Conservation (phyloP, 805 yeast species). For the Lipomyces spencermartinsiae region DNA sequence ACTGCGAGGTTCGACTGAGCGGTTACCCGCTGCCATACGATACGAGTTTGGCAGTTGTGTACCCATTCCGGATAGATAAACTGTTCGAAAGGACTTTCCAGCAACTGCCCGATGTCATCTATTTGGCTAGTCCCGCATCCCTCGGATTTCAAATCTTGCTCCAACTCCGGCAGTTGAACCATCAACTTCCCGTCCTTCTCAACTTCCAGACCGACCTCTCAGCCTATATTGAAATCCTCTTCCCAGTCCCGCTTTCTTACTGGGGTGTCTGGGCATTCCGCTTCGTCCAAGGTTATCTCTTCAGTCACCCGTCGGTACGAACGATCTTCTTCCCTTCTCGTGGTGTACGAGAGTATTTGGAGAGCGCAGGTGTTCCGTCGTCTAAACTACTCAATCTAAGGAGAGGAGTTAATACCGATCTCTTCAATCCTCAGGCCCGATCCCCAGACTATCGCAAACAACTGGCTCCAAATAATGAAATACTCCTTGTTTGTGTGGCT, state of each 20-base stretch:
- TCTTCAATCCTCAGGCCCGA: conserved; percentile 9
- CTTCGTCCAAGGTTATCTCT: conserved; percentile 10
- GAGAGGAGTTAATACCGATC: conserved; percentile 7
- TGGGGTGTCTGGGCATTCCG: conserved; percentile 9
- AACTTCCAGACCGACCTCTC: conserved; percentile 6
- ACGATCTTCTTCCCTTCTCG: conserved; percentile 8
- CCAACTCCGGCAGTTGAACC: conserved; percentile 8
- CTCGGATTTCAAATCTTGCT: conserved; percentile 4
- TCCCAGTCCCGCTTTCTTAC: conserved; percentile 8
- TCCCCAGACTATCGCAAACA: background rate
- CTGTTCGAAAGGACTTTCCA: conserved; percentile 9
- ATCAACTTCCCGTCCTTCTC: conserved; percentile 8
- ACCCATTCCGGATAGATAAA: conserved; percentile 6
- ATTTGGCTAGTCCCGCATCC: conserved; percentile 9
- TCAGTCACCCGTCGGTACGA: conserved; percentile 8
- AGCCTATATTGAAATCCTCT: conserved; percentile 7
- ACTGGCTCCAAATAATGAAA: conserved; percentile 10
- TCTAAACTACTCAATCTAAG: conserved; percentile 6
- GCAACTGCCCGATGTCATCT: background rate
- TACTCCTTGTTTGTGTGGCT: background rate
- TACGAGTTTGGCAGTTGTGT: conserved; percentile 8
- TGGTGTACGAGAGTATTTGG: conserved; percentile 8
- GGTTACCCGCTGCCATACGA: conserved; percentile 11
- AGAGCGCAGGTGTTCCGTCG: conserved; percentile 3
- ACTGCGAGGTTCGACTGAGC: background rate